Conservation (phyloP, 306 rosid genomes). For the Hippophae gyantsensis region DNA sequence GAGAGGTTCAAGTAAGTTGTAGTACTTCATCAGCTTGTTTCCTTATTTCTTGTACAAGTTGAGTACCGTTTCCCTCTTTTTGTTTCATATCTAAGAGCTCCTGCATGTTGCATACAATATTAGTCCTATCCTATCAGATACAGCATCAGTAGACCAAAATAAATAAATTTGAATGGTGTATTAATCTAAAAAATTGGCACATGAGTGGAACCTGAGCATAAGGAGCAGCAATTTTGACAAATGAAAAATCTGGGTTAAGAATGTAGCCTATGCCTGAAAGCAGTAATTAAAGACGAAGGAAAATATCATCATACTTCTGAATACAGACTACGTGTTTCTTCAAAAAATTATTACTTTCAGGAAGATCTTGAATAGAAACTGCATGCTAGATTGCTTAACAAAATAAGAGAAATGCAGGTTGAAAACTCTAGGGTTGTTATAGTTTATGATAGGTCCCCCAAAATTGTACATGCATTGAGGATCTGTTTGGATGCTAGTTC, state of each 20-base stretch:
- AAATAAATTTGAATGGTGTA: conserved; percentile 1
- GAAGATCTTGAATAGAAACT: too few relatives aligned
- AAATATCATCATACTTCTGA: not conserved
- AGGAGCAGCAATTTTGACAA: conserved; percentile 90
- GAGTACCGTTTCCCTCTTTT: conserved; percentile 45
- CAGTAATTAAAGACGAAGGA: not conserved
- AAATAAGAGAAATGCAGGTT: too few relatives aligned
- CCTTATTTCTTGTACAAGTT: conserved; percentile 65
- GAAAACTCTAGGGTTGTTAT: too few relatives aligned
- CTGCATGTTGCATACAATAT: conserved; percentile 26
- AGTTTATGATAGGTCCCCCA: too few relatives aligned
- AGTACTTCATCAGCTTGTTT: conserved; percentile 83
- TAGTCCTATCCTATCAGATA: conserved; percentile 6
- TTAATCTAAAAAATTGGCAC: not conserved
- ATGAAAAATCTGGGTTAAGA: conserved; percentile 75
- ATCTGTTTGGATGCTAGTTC: too few relatives aligned
- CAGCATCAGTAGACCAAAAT: not conserved
- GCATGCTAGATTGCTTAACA: too few relatives aligned
- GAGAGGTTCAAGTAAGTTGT: conserved; percentile 9
- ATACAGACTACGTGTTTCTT: too few relatives aligned
- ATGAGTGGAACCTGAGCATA: conserved; percentile 70
- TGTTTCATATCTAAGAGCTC: conserved; percentile 82
- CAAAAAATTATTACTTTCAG: too few relatives aligned
- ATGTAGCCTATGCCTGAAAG: conserved; percentile 69
- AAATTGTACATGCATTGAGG: too few relatives aligned